These are phyloP conservation scores for Lentinus tigrinus DNA, from an alignment of 768 basidiomycete species.

Conservation along the genomic window DNA sequence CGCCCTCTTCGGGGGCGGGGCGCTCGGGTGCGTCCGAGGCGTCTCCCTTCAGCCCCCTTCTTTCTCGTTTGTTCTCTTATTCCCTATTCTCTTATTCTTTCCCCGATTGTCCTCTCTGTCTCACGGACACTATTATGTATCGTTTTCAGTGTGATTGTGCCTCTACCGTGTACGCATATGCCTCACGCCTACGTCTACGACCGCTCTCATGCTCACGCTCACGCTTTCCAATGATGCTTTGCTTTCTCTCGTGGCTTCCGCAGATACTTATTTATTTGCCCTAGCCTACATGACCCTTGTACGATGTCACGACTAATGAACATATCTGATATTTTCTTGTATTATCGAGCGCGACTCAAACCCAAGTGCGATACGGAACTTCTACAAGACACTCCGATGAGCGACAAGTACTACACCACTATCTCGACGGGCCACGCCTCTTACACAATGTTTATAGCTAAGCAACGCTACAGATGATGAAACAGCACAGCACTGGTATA, in stretches of 20 bases:
- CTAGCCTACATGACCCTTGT: not conserved
- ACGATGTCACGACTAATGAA: not conserved
- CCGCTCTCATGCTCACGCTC: constrained; percentile 14
- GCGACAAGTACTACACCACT: too few relatives aligned
- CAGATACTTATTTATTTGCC: not conserved
- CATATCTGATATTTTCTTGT: not conserved
- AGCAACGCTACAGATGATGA: too few relatives aligned
- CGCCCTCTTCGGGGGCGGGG: not conserved
- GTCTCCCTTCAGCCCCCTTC: too few relatives aligned
- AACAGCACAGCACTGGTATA: too few relatives aligned
- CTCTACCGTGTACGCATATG: constrained; percentile 5
- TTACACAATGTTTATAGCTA: too few relatives aligned
- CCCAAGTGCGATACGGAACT: too few relatives aligned
- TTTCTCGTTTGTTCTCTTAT: not conserved
- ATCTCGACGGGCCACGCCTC: too few relatives aligned
- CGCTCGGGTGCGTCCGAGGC: not conserved
- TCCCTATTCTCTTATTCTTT: not conserved
- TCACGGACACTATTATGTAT: not conserved
- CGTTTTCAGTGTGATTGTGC: not conserved
- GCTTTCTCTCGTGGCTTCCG: not conserved
- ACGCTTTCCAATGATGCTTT: not conserved
- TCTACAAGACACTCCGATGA: too few relatives aligned
- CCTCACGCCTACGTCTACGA: constrained; percentile 5
- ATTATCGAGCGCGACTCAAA: too few relatives aligned
- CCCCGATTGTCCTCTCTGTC: too few relatives aligned